phyloP scores from a whole-genome alignment of 768 basidiomycete species.

The Termitomyces sp. region DNA sequence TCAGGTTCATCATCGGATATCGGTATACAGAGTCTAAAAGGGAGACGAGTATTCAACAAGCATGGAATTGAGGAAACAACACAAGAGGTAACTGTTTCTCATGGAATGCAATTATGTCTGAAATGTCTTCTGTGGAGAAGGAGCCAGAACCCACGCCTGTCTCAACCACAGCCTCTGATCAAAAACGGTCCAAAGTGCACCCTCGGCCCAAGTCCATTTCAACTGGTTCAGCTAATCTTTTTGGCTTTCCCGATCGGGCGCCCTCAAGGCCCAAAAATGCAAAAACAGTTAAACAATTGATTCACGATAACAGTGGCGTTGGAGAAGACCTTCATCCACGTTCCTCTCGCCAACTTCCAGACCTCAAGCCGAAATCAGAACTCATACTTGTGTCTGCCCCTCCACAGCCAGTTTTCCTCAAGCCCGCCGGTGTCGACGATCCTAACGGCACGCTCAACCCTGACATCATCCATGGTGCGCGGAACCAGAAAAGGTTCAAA shows the following conservation, averaged over 20 bases:
- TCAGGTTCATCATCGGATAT: slow-evolving; percentile 18
- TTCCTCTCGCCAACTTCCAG: slow-evolving; percentile 12
- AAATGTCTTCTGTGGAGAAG: slow-evolving; percentile 11
- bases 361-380: background rate
- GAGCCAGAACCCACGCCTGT: slow-evolving; percentile 10
- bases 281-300: slow-evolving; percentile 37
- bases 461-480: slow-evolving; percentile 21
- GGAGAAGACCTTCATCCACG: slow-evolving; percentile 44
- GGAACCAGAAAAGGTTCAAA: slow-evolving; percentile 23
- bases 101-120: slow-evolving; percentile 10
- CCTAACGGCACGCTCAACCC: slow-evolving; percentile 21
- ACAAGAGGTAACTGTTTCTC: slow-evolving; percentile 15
- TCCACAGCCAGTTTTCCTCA: slow-evolving; percentile 32
- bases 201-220: slow-evolving; percentile 20
- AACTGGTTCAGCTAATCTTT: slow-evolving; percentile 15
- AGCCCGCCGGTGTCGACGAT: slow-evolving; percentile 53
- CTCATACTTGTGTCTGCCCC: background rate
- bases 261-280: slow-evolving; percentile 22
- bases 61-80: slow-evolving; percentile 38
- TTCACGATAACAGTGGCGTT: slow-evolving; percentile 42
- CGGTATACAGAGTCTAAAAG: slow-evolving; percentile 26
- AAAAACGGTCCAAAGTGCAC: slow-evolving; percentile 12
- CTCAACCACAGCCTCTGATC: slow-evolving; percentile 2
- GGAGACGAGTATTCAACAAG: slow-evolving; percentile 51
- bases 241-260: slow-evolving; percentile 18